Evolutionary conservation across 495 filamentous ascomycete genomes (phyloP), one percentile per base, ranked within the genome.

Genomic region (Penicillium manginii): DNA sequence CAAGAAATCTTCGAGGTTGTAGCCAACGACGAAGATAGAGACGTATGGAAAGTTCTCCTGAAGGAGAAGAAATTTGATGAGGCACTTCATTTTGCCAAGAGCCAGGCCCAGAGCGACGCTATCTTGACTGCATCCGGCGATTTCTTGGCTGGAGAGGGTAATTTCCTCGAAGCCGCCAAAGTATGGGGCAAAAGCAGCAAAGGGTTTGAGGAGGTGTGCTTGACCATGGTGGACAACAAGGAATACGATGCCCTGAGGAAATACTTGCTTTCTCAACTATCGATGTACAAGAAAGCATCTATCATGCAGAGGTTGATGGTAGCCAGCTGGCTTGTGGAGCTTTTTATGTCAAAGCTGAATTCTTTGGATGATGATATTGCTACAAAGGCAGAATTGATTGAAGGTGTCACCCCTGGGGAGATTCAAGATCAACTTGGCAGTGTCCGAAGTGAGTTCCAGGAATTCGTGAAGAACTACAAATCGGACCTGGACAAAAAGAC

Each of bases 321-420:
- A 54, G 89, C 94, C 22, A 92, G 88, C 64, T 98, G 94, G 94
- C 84, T 98, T 50, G 81, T 97, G 17, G 94, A 98, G 63, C 81
- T 97, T 7, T 98, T 94, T 73, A 98, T 98, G 94, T 89, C 91
- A 3, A 97, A 97, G 73, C 80, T 98, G 31, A 97, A 98, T 65
- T 88, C 88, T 4, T 85, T 98, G 0, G 96, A 98, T 67, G 94
- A 98, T 70, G 91, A 91, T 14, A 91, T 98, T 51, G 88, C 91
- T 35, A 96, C 96, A 0, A 89, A 93, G 61, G 91, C 91, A 1
- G 91, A 96, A 62, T 75, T 96, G 37, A 84, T 86, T 3, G 89
- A 90, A 59, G 86, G 83, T 21, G 78, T 85, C 18, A 90, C 84
- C 60, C 80, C 85, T 0, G 82, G 81, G 23, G 86, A 94, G 52